A percentile compares a stretch with the other conserved stretches of the same genome.
Evolutionary conservation across 108 stramenopile species (phyloP).

Genomic region (Nitzschia sp.): DNA sequence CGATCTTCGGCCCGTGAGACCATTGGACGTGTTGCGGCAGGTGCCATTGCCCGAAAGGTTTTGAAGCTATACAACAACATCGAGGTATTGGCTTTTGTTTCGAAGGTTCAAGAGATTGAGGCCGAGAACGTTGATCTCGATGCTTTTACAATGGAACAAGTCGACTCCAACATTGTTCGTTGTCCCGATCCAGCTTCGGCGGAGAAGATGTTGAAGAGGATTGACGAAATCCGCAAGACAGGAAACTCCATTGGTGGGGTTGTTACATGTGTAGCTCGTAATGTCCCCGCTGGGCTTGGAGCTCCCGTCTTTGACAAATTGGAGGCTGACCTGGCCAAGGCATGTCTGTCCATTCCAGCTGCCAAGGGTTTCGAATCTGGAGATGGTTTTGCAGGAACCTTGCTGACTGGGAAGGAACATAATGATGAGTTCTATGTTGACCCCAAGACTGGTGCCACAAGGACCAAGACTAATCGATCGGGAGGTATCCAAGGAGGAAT

Average conservation of each 20-base stretch:
- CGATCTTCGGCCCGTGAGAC: constrained; percentile 95
- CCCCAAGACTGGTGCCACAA: constrained; percentile 84
- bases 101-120: constrained; percentile 87
- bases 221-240: constrained; percentile 90
- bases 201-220: constrained; percentile 88
- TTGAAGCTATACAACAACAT: constrained; percentile 83
- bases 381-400: constrained; percentile 93
- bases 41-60: constrained; percentile 95
- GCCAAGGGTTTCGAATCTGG: constrained; percentile 99
- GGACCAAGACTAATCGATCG: constrained; percentile 93
- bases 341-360: constrained; percentile 98
- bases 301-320: constrained; percentile 98
- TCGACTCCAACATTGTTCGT: constrained; percentile 95
- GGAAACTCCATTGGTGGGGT: constrained; percentile 98
- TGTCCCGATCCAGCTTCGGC: constrained; percentile 87
- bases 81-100: constrained; percentile 93
- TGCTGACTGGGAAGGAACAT: constrained; percentile 93
- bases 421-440: constrained; percentile 99
- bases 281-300: constrained; percentile 95
- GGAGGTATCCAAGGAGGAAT: constrained; percentile 99
- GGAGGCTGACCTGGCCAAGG: constrained; percentile 98
- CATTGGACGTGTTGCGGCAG: constrained; percentile 98
- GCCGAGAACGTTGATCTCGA: constrained; percentile 76
- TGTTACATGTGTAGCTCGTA: constrained; percentile 89
- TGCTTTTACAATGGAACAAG: constrained; percentile 90